A percentile compares a stretch with the other conserved stretches of the same genome.
phyloP scores from a whole-genome alignment of 768 basidiomycete species.

The Phylloporus arenicola region DNA sequence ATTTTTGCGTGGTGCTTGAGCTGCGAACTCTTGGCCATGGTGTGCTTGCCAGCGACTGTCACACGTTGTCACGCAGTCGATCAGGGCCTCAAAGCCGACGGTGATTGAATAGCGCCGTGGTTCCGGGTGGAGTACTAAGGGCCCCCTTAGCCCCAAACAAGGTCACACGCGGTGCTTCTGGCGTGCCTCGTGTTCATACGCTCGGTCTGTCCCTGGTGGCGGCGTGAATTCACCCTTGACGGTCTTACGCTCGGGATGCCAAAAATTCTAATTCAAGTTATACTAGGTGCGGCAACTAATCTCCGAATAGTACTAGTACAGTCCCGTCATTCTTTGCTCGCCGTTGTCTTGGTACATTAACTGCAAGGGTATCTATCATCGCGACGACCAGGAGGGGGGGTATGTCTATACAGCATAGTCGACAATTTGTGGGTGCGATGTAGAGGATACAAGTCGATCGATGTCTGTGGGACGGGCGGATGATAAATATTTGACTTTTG shows the following conservation, averaged over 20 bases:
- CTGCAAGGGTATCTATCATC: slow-evolving; percentile 31
- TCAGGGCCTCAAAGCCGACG: background rate
- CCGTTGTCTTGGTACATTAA: slow-evolving; percentile 25
- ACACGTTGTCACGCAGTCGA: slow-evolving; percentile 1
- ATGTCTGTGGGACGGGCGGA: slow-evolving; percentile 7
- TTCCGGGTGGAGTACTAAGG: too few species aligned
- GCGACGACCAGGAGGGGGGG: slow-evolving; percentile 24
- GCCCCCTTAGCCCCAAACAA: slow-evolving; percentile 22
- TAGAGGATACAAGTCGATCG: slow-evolving; percentile 27
- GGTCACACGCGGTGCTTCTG: slow-evolving; percentile 21
- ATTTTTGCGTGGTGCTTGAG: slow-evolving; percentile 85
- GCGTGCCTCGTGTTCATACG: slow-evolving; percentile 26
- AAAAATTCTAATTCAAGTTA: slow-evolving; percentile 35
- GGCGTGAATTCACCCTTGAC: slow-evolving; percentile 8
- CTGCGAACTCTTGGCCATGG: slow-evolving; percentile 81
- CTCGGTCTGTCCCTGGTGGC: slow-evolving; percentile 25
- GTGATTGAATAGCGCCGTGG: background rate
- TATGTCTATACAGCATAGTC: slow-evolving; percentile 21
- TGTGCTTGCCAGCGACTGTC: background rate
- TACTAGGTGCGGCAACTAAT: slow-evolving; percentile 30
- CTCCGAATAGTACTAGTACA: slow-evolving; percentile 31
- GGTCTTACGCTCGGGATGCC: slow-evolving; percentile 8
- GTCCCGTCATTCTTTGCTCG: slow-evolving; percentile 27
- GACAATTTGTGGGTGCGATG: slow-evolving; percentile 20
- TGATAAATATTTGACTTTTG: slow-evolving; percentile 27